Base-by-base conservation (phyloP, 2,329 filamentous ascomycete genomes). In the Paecilomyces fulvus region DNA sequence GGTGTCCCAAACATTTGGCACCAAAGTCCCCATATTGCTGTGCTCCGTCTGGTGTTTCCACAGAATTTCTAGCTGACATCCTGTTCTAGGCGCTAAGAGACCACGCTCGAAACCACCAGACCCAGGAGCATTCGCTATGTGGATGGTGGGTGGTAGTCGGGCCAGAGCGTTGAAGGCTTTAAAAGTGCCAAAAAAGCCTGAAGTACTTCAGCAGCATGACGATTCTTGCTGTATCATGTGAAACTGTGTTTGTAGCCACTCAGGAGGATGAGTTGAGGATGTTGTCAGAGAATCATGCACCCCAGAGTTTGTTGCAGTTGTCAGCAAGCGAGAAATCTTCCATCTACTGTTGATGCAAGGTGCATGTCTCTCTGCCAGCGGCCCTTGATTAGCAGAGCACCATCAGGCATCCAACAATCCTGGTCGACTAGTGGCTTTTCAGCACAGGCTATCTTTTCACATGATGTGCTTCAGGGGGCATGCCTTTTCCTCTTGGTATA, bases 131-230 rank as follows among this genome's bases (percentile, higher is more conserved):
- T 73, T 78, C 58, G 70, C 74, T 2, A 68, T 68, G 63, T 78
- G 75, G 75, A 73, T 78, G 73, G 66, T 74, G 52, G 75, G 75
- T 48, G 64, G 66, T 46, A 65, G 69, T 54, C 60, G 63, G 51
- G 59, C 60, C 49, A 64, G 63, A 50, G 54, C 61, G n/a, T 65
- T 64, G 59, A 65, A 71, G 68, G 62, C 71, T 70, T 73, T 72
- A 73, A 79, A 77, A 71, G 69, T 61, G 68, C 70, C 67, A 70
- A 77, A 77, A 73, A 77, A 76, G 71, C 69, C 73, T 69, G 72
- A 75, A 65, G 62, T 65, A 59, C 61, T 65, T 61, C 64, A 64
- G 58, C 64, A 70, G 61, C 65, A 65, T 58, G 61, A 64, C 56
- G 60, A 65, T 51, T 58, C 58, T 56, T 68, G 62, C 62, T 64